Evolutionary conservation across 345 rosid species (phyloP), one percentile per base, ranked within the genome.

Genomic region (Gossypium bickii): DNA sequence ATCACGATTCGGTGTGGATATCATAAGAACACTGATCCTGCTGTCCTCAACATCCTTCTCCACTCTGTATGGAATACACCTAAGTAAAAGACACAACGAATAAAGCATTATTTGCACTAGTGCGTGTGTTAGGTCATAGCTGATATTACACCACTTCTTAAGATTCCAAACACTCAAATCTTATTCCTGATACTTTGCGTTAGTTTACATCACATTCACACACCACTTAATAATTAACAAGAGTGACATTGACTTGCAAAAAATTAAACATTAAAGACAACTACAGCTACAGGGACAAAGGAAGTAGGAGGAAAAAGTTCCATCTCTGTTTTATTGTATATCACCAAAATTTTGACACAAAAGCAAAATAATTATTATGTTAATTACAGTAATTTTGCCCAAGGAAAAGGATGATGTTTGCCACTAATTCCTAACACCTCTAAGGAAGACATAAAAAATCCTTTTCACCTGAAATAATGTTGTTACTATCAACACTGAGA

Each of bases 51-150:
- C 78, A 64, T 75, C 79, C 47, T 78, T 66, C 75, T 71, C 70
- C 44, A 82, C 1, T 73, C 70, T 84, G 68, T 79, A 86, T 20
- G 89, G 89, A 71, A 86, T 84, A 47, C 89, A 86, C 82, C 89
- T 86, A 38, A 43, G 41, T 68, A 13, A 45, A 38, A 43, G 25
- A 4, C 12, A 29, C 41, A 34, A 34, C 41, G 41, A 34, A 34
- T 34, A 34, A 34, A 34, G 41, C 41, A 5, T 34, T 34, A 34
- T 4, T 34, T 5, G 7, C 41, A 34, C 41, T 5, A 34, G 7
- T n/a, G 10, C n/a, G 48, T 10, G 9, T 2, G 3, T 41, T 24
- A 4, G 15, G 8, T 63, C 41, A n/a, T 9, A 41, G 27, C 68
- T 64, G 47, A 41, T 11, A 41, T 41, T 64, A 64, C 15, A 2